These are phyloP conservation scores for Globisporangium emineosum DNA, from an alignment of 352 stramenopile species.

Conservation along the genomic window DNA sequence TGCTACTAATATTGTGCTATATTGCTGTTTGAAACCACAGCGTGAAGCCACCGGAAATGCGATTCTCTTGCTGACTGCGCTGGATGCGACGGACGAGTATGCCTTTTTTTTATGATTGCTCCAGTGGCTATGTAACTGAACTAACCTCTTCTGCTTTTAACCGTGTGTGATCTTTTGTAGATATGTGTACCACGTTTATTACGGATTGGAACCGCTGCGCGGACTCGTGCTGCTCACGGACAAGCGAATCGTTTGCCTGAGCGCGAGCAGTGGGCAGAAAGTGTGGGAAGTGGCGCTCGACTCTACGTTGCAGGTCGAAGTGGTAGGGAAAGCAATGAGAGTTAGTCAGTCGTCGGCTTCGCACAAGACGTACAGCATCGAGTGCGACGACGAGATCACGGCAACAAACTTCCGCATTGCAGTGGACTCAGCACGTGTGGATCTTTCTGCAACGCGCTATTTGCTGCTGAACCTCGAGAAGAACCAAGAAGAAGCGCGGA, in stretches of 20 bases:
- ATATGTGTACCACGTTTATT: conserved; percentile 84
- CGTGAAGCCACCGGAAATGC: conserved; percentile 72
- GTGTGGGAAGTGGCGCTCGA: conserved; percentile 82
- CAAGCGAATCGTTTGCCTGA: conserved; percentile 80
- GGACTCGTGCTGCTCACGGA: conserved; percentile 78
- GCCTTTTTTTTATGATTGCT: background rate
- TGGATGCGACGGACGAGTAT: conserved; percentile 82
- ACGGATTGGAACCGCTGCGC: conserved; percentile 57
- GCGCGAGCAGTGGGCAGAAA: conserved; percentile 67
- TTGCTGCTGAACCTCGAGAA: conserved; percentile 82
- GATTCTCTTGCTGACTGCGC: conserved; percentile 67
- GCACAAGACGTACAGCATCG: conserved; percentile 61
- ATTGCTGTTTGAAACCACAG: conserved; percentile 6
- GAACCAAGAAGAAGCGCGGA: conserved; percentile 65
- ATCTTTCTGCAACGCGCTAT: conserved; percentile 74
- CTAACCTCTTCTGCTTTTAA: background rate
- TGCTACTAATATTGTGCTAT: background rate
- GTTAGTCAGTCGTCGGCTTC: conserved; percentile 48
- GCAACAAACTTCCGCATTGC: conserved; percentile 78
- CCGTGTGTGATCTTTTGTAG: conserved; percentile 22
- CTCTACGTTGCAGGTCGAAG: conserved; percentile 64
- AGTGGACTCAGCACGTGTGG: conserved; percentile 69
- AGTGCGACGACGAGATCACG: conserved; percentile 57
- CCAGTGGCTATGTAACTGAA: background rate
- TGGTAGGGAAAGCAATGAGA: conserved; percentile 33